These are phyloP conservation scores for Lizanozyma gosingica DNA, from an alignment of 1,139 yeast genomes.

Conservation along the genomic window DNA sequence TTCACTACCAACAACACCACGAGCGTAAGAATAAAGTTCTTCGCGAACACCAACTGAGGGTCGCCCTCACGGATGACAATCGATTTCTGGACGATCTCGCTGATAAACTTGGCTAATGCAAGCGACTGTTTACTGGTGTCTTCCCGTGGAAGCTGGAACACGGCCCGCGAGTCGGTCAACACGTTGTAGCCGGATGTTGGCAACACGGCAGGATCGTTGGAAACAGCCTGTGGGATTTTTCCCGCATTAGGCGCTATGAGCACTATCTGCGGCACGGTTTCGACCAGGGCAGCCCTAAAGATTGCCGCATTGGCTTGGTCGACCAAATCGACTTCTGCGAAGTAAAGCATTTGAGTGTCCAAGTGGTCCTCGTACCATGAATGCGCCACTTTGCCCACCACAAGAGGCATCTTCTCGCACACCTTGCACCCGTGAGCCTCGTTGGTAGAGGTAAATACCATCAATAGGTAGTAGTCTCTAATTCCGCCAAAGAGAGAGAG, in stretches of 20 bases:
- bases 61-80: conserved; percentile 35
- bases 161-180: conserved; percentile 4
- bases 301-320: conserved; percentile 25
- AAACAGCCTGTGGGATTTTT: conserved; percentile 3
- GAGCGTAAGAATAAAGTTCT: conserved; percentile 40
- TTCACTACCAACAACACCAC: conserved; percentile 38
- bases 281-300: conserved; percentile 32
- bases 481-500: conserved; percentile 15
- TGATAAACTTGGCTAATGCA: conserved; percentile 42
- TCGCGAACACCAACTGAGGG: conserved; percentile 31
- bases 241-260: conserved; percentile 14
- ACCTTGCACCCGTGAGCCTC: conserved; percentile 27
- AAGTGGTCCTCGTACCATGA: conserved; percentile 38
- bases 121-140: conserved; percentile 13
- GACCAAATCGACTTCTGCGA: conserved; percentile 43
- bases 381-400: conserved; percentile 29
- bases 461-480: conserved; percentile 32
- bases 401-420: conserved; percentile 32
- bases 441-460: conserved; percentile 36
- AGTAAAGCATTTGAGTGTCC: conserved; percentile 28
- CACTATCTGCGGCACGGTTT: conserved; percentile 56
- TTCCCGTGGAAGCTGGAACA: conserved; percentile 18
- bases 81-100: conserved; percentile 32
- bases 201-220: conserved; percentile 13
- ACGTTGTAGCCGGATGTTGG: conserved; percentile 4